phyloP scores from a whole-genome alignment of 306 rosid species.

The Adenanthera pavonina region DNA sequence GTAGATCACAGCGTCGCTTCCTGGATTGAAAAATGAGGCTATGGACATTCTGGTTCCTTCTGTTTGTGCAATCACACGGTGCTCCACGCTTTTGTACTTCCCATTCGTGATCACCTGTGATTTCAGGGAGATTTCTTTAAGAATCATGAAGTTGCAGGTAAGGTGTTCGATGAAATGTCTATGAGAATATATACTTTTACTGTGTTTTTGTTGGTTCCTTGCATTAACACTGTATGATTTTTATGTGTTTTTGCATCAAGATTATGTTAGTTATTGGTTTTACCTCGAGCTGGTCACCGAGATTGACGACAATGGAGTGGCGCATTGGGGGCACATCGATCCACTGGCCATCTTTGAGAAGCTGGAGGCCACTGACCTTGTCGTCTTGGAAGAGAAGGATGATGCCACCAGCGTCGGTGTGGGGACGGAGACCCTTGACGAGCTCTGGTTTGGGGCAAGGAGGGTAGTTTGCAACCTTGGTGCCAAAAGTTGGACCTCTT shows the following conservation, averaged over 20 bases:
- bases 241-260: background rate
- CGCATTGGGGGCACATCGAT: slow-evolving; percentile 15
- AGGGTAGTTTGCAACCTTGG: slow-evolving; percentile 20
- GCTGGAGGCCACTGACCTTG: slow-evolving; percentile 6
- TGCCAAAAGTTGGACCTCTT: slow-evolving; percentile 5
- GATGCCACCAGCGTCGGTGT: slow-evolving; percentile 10
- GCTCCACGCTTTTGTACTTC: slow-evolving; percentile 16
- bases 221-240: background rate
- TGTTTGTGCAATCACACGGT: background rate
- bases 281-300: slow-evolving; percentile 13
- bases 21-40: slow-evolving; percentile 12
- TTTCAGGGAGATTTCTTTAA: background rate
- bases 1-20: background rate
- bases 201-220: background rate
- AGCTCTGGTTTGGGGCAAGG: slow-evolving; percentile 5
- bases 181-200: background rate
- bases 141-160: too few species aligned
- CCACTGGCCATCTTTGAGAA: slow-evolving; percentile 3
- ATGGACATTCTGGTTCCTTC: slow-evolving; percentile 14
- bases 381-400: slow-evolving; percentile 15
- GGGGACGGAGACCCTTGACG: slow-evolving; percentile 1
- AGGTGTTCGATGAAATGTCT: background rate
- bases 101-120: background rate
- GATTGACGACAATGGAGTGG: slow-evolving; percentile 17
- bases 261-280: background rate